These are phyloP conservation scores for Umbelopsis sp. DNA, from an alignment of 371 early-diverging fungal genomes.

Conservation along the genomic window DNA sequence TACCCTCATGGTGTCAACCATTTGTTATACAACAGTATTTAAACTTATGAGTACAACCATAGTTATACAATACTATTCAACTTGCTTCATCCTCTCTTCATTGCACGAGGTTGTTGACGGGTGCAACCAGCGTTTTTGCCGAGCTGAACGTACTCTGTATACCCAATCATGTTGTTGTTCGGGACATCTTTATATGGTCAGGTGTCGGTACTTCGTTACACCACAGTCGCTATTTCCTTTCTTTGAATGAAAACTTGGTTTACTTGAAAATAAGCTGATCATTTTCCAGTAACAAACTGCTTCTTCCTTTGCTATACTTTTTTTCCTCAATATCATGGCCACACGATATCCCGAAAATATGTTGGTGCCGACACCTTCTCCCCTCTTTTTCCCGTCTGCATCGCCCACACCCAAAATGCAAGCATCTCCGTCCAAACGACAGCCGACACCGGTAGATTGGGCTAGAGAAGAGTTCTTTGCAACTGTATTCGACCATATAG, in stretches of 20 bases:
- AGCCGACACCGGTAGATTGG: constrained; percentile 10
- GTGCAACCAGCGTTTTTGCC: background rate
- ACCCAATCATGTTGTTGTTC: background rate
- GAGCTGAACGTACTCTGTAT: background rate
- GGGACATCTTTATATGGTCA: constrained; percentile 5
- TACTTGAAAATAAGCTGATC: constrained; percentile 3
- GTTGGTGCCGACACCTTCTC: constrained; percentile 1
- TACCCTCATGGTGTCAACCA: no score
- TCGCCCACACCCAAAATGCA: constrained; percentile 5
- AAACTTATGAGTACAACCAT: no score
- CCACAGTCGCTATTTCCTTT: background rate
- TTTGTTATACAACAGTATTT: no score
- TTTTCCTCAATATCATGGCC: background rate
- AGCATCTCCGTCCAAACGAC: constrained; percentile 12
- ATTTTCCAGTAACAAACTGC: background rate
- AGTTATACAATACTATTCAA: no score
- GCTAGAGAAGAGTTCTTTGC: constrained; percentile 15
- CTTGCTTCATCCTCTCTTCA: no score
- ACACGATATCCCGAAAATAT: background rate
- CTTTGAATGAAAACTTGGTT: background rate
- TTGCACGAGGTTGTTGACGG: background rate
- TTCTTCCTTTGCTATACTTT: background rate
- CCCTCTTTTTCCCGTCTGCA: constrained; percentile 11
- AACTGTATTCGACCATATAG: constrained; percentile 12
- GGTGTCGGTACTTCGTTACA: constrained; percentile 16